Conservation (phyloP, 2,329 filamentous ascomycete genomes). For the Calonectria montana region DNA sequence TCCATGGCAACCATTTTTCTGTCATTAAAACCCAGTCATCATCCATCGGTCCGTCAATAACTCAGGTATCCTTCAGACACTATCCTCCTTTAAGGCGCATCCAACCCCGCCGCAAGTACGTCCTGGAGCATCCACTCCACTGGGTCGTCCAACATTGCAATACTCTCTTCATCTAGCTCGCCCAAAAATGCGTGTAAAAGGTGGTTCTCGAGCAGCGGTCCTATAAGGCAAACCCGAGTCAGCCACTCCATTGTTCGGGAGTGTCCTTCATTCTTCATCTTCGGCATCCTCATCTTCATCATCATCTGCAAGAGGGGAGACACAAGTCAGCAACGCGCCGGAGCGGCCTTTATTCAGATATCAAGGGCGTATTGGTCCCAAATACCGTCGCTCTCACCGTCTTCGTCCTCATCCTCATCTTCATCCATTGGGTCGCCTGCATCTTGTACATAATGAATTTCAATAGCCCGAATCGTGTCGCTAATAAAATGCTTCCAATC, state of each 20-base stretch:
- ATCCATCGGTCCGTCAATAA: too few relatives aligned
- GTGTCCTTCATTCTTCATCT: not conserved
- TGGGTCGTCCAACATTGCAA: not conserved
- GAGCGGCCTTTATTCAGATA: slow-evolving; percentile 26
- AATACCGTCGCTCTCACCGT: slow-evolving; percentile 39
- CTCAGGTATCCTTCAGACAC: not conserved
- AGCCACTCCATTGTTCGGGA: not conserved
- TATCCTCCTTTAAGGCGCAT: not conserved
- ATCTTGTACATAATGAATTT: slow-evolving; percentile 23
- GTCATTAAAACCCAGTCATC: too few relatives aligned
- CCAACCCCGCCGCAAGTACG: not conserved
- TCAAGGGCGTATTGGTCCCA: slow-evolving; percentile 45
- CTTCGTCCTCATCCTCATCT: slow-evolving; percentile 26
- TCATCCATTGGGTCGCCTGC: slow-evolving; percentile 10
- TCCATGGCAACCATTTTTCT: too few relatives aligned
- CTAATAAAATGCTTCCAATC: slow-evolving; percentile 51
- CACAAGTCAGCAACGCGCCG: slow-evolving; percentile 30
- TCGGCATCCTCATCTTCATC: slow-evolving; percentile 9
- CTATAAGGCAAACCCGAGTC: not conserved
- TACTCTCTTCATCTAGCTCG: not conserved
- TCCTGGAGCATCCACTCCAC: not conserved
- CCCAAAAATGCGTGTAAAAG: not conserved
- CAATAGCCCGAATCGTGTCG: slow-evolving; percentile 40
- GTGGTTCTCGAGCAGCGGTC: not conserved
- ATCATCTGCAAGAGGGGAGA: slow-evolving; percentile 15